Evolutionary conservation across 495 filamentous ascomycete genomes (phyloP).

Genomic region (Penicillium bovifimosum): DNA sequence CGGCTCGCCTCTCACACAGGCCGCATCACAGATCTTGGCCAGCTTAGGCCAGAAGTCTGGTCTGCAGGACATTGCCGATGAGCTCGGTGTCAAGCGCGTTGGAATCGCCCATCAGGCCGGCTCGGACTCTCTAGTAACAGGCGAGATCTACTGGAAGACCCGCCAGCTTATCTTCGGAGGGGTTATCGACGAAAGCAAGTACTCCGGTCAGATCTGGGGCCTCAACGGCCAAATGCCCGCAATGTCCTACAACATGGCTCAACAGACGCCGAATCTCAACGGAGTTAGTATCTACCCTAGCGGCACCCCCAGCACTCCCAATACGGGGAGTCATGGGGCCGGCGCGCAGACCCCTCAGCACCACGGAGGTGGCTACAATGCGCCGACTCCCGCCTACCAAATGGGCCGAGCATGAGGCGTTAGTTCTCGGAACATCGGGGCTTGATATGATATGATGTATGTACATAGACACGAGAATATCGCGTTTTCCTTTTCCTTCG

Average conservation of each 20-base stretch:
- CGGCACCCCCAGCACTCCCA: slow-evolving; percentile 69
- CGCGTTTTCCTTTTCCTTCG: slow-evolving; percentile 22
- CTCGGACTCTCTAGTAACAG: slow-evolving; percentile 85
- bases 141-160: slow-evolving; percentile 87
- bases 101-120: slow-evolving; percentile 87
- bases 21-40: slow-evolving; percentile 61
- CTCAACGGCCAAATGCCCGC: slow-evolving; percentile 58
- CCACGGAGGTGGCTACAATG: slow-evolving; percentile 45
- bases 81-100: slow-evolving; percentile 79
- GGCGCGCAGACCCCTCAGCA: slow-evolving; percentile 53
- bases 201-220: slow-evolving; percentile 84
- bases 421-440: slow-evolving; percentile 1
- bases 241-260: slow-evolving; percentile 42
- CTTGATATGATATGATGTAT: slow-evolving; percentile 31
- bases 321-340: slow-evolving; percentile 46
- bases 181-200: slow-evolving; percentile 64
- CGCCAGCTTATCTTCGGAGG: slow-evolving; percentile 81
- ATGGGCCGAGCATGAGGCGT: slow-evolving; percentile 36
- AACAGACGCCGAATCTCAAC: slow-evolving; percentile 51
- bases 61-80: slow-evolving; percentile 88
- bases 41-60: slow-evolving; percentile 82
- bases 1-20: slow-evolving; percentile 52
- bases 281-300: slow-evolving; percentile 53
- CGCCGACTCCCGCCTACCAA: slow-evolving; percentile 55
- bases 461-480: slow-evolving; percentile 27